phyloP scores from a whole-genome alignment of 1,284 basidiomycete genomes.

The Blastosporella zonata region DNA sequence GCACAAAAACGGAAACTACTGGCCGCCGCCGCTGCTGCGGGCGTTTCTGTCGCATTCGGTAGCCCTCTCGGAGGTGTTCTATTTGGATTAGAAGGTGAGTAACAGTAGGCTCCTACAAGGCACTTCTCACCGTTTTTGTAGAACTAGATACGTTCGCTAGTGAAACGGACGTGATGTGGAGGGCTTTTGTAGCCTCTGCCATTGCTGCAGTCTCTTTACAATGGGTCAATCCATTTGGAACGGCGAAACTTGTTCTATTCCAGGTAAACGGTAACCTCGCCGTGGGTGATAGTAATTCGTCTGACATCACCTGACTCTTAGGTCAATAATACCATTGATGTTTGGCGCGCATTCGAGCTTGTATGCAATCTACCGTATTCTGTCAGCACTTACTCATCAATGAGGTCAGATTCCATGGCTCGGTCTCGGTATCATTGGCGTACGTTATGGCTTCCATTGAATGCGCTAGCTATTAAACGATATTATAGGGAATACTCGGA shows the following conservation, averaged over 20 bases:
- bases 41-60: slow-evolving; percentile 74
- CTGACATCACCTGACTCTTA: slow-evolving; percentile 20
- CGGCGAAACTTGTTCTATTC: slow-evolving; percentile 71
- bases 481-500: slow-evolving; percentile 56
- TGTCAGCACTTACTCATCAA: not conserved
- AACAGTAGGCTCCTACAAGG: no score
- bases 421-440: slow-evolving; percentile 56
- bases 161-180: slow-evolving; percentile 73
- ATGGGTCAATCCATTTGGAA: slow-evolving; percentile 73
- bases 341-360: slow-evolving; percentile 71
- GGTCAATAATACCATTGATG: slow-evolving; percentile 57
- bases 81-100: slow-evolving; percentile 62
- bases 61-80: slow-evolving; percentile 74
- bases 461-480: slow-evolving; percentile 2
- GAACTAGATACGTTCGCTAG: slow-evolving; percentile 69
- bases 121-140: slow-evolving; percentile 19
- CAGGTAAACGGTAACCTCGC: slow-evolving; percentile 49
- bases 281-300: not conserved
- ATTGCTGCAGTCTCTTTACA: slow-evolving; percentile 69
- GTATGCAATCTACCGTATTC: slow-evolving; percentile 33
- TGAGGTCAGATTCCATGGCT: slow-evolving; percentile 62
- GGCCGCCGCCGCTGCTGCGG: slow-evolving; percentile 68
- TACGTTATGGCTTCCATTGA: slow-evolving; percentile 26
- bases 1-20: slow-evolving; percentile 67
- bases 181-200: slow-evolving; percentile 71